phyloP scores from a whole-genome alignment of 352 stramenopile genomes.

The Phytopythium litorale region DNA sequence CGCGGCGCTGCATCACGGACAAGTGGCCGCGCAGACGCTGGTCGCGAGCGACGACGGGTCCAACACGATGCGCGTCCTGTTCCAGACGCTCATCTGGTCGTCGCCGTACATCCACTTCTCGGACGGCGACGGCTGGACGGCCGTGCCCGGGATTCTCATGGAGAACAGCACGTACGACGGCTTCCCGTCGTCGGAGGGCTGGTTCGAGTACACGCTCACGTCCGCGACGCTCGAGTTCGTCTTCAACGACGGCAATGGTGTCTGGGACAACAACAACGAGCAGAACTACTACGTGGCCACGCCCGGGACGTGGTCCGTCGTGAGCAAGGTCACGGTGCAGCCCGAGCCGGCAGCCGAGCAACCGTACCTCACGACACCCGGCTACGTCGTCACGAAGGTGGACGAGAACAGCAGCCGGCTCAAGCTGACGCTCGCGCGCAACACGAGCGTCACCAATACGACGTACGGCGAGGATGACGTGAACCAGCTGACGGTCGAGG shows the following conservation, averaged over 20 bases:
- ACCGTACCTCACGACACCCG: constrained; percentile 4
- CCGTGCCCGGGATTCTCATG: constrained; percentile 30
- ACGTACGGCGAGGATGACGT: constrained; percentile 30
- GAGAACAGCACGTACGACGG: constrained; percentile 15
- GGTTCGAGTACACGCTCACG: constrained; percentile 35
- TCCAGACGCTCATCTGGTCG: constrained; percentile 19
- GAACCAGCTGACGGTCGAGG: constrained; percentile 36
- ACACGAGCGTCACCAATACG: constrained; percentile 4
- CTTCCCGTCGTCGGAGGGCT: constrained; percentile 24
- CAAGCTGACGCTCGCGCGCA: constrained; percentile 3
- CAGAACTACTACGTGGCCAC: constrained; percentile 35
- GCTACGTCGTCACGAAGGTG: constrained; percentile 5
- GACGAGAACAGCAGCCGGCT: constrained; percentile 3
- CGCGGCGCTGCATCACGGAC: neutral
- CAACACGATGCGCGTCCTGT: constrained; percentile 16
- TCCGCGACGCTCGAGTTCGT: constrained; percentile 35
- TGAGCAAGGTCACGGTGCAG: constrained; percentile 26
- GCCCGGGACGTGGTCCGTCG: constrained; percentile 31
- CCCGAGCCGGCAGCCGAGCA: constrained; percentile 5
- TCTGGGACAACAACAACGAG: constrained; percentile 44
- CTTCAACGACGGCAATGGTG: constrained; percentile 40
- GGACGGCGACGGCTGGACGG: constrained; percentile 29
- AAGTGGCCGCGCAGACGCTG: constrained; percentile 11
- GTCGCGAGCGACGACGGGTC: constrained; percentile 15
- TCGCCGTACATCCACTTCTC: constrained; percentile 29